Percentiles rank a stretch among this genome's conserved stretches.
Conservation (phyloP, 306 rosid genomes). For the Cyamopsis tetragonoloba region DNA sequence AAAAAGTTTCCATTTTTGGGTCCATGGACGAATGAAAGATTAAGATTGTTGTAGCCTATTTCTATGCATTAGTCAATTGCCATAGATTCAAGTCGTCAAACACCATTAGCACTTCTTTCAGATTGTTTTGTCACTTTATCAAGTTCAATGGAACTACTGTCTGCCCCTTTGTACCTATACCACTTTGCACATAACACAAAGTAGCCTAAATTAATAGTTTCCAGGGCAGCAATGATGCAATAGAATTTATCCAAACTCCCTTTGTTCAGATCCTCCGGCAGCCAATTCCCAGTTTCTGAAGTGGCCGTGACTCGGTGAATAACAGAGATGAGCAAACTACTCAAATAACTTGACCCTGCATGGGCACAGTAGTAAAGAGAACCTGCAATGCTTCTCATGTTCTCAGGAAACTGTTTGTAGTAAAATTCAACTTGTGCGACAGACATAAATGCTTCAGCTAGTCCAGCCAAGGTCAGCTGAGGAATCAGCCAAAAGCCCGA, state of each 20-base stretch:
- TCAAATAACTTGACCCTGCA: conserved; percentile 66
- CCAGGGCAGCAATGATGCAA: conserved; percentile 46
- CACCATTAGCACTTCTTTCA: conserved; percentile 26
- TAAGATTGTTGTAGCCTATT: neutral
- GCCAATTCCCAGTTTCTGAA: conserved; percentile 51
- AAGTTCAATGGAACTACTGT: conserved; percentile 23
- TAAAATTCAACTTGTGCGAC: conserved; percentile 78
- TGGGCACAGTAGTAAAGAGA: conserved; percentile 51
- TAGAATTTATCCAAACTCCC: conserved; percentile 75
- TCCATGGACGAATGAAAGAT: neutral
- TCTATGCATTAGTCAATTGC: neutral
- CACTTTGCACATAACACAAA: conserved; percentile 60
- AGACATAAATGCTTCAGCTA: conserved; percentile 56
- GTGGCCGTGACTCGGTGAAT: conserved; percentile 36
- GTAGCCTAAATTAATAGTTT: conserved; percentile 45
- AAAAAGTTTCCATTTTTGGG: neutral
- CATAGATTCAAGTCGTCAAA: neutral
- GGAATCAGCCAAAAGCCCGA: conserved; percentile 81
- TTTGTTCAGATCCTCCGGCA: conserved; percentile 76
- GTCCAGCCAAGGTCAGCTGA: conserved; percentile 58
- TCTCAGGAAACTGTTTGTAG: conserved; percentile 93
- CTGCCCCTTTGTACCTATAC: conserved; percentile 58
- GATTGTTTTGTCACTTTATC: conserved; percentile 31
- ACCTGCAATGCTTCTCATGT: conserved; percentile 86
- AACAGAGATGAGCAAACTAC: conserved; percentile 46